Percentiles rank a stretch among this genome's conserved stretches.
Conservation (phyloP, 2,329 filamentous ascomycete species). For the Pyricularia sp. region DNA sequence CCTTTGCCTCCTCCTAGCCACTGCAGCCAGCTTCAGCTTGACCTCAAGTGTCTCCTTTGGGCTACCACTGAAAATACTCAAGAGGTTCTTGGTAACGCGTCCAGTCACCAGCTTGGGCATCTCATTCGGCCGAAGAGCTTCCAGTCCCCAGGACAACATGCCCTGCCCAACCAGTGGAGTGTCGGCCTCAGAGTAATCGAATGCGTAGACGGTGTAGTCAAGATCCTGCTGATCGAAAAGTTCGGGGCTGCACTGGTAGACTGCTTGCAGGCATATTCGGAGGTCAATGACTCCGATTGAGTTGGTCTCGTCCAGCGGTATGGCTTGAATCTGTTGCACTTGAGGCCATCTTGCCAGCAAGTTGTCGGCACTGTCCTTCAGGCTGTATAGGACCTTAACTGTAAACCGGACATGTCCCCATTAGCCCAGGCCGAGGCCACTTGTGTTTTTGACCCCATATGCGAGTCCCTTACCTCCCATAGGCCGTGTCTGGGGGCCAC, state of each 20-base stretch:
- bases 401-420: conserved; percentile 8
- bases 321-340: conserved; percentile 68
- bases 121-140: conserved; percentile 40
- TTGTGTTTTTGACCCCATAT: background rate
- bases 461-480: conserved; percentile 21
- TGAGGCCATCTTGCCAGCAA: conserved; percentile 83
- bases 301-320: conserved; percentile 68
- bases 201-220: conserved; percentile 95
- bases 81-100: conserved; percentile 75
- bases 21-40: conserved; percentile 74
- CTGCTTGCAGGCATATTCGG: conserved; percentile 75
- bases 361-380: conserved; percentile 78
- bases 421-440: background rate
- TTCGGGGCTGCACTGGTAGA: conserved; percentile 74
- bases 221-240: conserved; percentile 60
- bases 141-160: conserved; percentile 79
- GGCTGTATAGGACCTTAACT: conserved; percentile 97
- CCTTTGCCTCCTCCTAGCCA: conserved; percentile 45
- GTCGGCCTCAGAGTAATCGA: conserved; percentile 93
- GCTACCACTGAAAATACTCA: conserved; percentile 76
- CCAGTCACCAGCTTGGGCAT: conserved; percentile 72
- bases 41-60: conserved; percentile 87
- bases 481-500: conserved; percentile 19
- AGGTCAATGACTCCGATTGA: conserved; percentile 85
- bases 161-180: conserved; percentile 91